These are phyloP conservation scores for Mycena rebaudengoi DNA, from an alignment of 768 basidiomycete genomes.

Conservation along the genomic window DNA sequence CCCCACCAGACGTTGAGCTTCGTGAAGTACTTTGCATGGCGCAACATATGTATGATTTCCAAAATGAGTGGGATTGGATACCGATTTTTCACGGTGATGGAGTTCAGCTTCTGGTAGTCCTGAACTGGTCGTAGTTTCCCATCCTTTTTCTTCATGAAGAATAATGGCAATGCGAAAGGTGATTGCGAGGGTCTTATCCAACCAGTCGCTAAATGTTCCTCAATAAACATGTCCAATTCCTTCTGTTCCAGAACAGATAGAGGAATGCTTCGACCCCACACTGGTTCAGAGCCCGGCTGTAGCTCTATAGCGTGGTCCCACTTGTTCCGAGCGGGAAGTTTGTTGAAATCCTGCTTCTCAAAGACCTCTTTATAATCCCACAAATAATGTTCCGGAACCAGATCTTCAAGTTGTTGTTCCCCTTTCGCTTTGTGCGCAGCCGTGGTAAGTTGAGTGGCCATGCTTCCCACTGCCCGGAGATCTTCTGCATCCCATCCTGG, in stretches of 20 bases:
- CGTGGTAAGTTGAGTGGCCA: background rate
- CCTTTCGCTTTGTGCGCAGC: background rate
- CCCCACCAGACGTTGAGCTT: constrained; percentile 46
- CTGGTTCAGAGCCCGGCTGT: background rate
- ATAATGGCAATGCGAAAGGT: too few relatives aligned
- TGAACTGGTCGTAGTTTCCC: background rate
- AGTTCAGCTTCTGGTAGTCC: background rate
- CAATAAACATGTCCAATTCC: background rate
- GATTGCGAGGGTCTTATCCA: too few relatives aligned
- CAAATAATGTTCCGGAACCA: background rate
- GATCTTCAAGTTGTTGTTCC: background rate
- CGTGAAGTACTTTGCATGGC: constrained; percentile 33
- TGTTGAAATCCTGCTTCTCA: background rate
- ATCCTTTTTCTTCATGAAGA: background rate
- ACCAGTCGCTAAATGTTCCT: background rate
- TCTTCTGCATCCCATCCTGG: too few relatives aligned
- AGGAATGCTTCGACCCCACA: background rate
- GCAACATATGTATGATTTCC: background rate
- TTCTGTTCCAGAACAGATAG: background rate
- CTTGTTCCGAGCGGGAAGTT: background rate
- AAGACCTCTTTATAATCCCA: background rate
- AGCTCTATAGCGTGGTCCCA: background rate
- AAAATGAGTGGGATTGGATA: background rate
- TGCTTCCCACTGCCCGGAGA: background rate
- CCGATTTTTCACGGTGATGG: background rate